Percentiles rank a stretch among this genome's conserved stretches.
These are phyloP conservation scores for Paraglomus occultum DNA, from an alignment of 192 early-diverging fungal species.

Conservation along the genomic window DNA sequence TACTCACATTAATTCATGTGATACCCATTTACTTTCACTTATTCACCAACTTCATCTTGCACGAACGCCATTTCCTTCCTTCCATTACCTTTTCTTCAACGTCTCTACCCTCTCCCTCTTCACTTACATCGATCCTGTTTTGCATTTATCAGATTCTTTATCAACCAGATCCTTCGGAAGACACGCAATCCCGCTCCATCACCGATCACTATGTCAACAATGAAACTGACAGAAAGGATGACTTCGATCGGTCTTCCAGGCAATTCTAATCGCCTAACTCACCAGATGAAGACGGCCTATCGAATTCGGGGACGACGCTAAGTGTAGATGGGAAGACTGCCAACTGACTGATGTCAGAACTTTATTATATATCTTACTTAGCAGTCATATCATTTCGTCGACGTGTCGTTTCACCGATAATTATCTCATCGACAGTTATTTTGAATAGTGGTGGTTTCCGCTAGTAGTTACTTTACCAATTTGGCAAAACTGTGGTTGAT, in stretches of 20 bases:
- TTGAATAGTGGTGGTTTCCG: no score
- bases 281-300: neutral
- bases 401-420: no score
- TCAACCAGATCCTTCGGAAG: neutral
- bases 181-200: slow-evolving; percentile 1
- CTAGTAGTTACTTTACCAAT: no score
- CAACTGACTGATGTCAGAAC: slow-evolving; percentile 26
- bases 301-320: neutral
- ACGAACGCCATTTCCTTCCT: neutral
- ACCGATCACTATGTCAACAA: neutral
- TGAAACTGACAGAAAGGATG: slow-evolving; percentile 1
- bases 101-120: neutral
- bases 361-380: no score
- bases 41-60: no score
- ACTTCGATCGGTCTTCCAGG: neutral
- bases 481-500: no score
- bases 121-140: neutral
- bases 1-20: no score
- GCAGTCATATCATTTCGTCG: no score
- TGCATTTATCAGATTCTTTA: no score
- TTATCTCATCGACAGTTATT: no score
- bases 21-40: no score
- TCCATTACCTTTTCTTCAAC: no score
- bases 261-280: neutral
- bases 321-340: neutral